phyloP scores from a whole-genome alignment of 179 eudicot genomes.

The Spergularia azorica region DNA sequence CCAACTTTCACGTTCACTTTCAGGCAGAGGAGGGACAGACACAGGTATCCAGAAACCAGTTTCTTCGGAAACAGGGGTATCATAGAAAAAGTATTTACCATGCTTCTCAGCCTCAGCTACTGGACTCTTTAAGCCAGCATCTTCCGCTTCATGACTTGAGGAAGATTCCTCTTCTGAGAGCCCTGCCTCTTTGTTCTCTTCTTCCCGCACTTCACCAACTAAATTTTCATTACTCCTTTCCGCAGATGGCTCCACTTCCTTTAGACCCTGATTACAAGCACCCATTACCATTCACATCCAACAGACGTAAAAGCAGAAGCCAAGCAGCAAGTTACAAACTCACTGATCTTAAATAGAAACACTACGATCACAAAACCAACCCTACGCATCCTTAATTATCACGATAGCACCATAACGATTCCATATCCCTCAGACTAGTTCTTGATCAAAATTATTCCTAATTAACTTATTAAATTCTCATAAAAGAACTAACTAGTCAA shows the following conservation, averaged over 20 bases:
- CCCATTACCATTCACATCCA: slow-evolving; percentile 11
- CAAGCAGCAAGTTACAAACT: background rate
- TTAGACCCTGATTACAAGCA: slow-evolving; percentile 28
- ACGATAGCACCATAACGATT: background rate
- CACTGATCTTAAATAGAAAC: background rate
- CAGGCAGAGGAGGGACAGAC: slow-evolving; percentile 87
- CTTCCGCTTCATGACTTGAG: slow-evolving; percentile 20
- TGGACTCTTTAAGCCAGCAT: slow-evolving; percentile 22
- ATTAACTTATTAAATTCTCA: background rate
- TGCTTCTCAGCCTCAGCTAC: slow-evolving; percentile 27
- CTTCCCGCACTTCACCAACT: slow-evolving; percentile 22
- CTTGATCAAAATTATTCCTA: background rate
- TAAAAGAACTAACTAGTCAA: background rate
- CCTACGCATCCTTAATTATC: background rate
- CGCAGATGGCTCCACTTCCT: slow-evolving; percentile 24
- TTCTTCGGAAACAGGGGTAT: slow-evolving; percentile 76
- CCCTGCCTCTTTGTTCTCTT: slow-evolving; percentile 15
- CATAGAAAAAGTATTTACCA: slow-evolving; percentile 75
- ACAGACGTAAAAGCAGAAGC: slow-evolving; percentile 8
- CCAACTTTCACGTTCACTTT: slow-evolving; percentile 61
- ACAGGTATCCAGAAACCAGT: slow-evolving; percentile 98
- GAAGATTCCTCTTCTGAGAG: slow-evolving; percentile 18
- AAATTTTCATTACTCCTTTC: slow-evolving; percentile 3
- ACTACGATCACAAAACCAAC: background rate
- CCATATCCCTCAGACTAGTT: background rate